Percentiles rank a stretch among this genome's conserved stretches.
phyloP scores from a whole-genome alignment of 805 yeast species.

The Wickerhamiella allomyrinae region DNA sequence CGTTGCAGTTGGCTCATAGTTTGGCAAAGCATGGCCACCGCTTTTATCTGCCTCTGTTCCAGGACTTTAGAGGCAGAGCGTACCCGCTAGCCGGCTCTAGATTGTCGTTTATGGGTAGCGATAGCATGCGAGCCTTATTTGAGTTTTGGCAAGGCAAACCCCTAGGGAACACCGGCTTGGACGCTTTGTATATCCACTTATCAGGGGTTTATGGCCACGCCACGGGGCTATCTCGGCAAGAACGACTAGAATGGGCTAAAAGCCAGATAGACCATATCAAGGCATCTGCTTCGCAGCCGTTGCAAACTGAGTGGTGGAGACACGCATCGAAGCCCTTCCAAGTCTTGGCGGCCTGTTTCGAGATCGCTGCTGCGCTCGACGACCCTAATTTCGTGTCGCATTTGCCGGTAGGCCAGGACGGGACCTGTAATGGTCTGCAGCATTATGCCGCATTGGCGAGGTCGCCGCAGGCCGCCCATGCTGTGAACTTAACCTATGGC shows the following conservation, averaged over 20 bases:
- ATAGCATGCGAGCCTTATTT: constrained; percentile 36
- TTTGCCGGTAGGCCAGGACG: constrained; percentile 42
- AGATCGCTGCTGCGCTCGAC: constrained; percentile 31
- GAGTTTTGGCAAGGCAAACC: constrained; percentile 37
- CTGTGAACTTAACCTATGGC: constrained; percentile 36
- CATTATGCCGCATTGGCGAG: constrained; percentile 47
- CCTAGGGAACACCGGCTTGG: constrained; percentile 33
- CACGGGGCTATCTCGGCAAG: constrained; percentile 30
- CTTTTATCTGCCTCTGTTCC: constrained; percentile 39
- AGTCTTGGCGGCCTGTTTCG: constrained; percentile 37
- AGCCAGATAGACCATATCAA: constrained; percentile 28
- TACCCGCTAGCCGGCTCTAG: constrained; percentile 37
- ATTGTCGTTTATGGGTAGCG: constrained; percentile 39
- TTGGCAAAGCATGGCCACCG: constrained; percentile 35
- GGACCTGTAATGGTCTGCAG: constrained; percentile 45
- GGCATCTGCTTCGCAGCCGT: constrained; percentile 32
- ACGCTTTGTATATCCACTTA: constrained; percentile 39
- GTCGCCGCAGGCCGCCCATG: constrained; percentile 38
- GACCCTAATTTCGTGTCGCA: constrained; percentile 33
- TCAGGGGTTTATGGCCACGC: constrained; percentile 41
- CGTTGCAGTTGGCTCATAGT: constrained; percentile 75
- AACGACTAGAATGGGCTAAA: constrained; percentile 31
- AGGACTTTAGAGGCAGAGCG: constrained; percentile 41
- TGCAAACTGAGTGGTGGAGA: constrained; percentile 34
- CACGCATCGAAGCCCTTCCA: constrained; percentile 43